A percentile compares a stretch with the other conserved stretches of the same genome.
Evolutionary conservation across 306 rosid species (phyloP).

Genomic region (Vigna reflexopilosa): DNA sequence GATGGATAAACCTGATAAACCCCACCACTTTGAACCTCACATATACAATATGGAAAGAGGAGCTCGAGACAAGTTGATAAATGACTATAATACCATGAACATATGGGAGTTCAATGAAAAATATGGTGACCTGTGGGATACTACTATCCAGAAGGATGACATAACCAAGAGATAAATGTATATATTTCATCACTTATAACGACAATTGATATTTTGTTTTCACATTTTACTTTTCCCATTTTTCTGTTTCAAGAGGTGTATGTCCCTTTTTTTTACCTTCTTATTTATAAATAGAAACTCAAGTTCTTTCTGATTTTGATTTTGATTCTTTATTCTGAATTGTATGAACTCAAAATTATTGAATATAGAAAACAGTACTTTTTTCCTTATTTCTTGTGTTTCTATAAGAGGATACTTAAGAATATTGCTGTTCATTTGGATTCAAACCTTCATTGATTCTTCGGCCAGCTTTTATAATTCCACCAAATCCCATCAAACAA

Average conservation of each 20-base stretch:
- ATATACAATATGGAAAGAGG: slow-evolving; percentile 96
- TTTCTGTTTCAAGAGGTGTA: slow-evolving; percentile 20
- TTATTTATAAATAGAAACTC: neutral
- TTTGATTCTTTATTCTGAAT: too few relatives aligned
- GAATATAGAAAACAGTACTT: too few relatives aligned
- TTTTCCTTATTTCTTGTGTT: too few relatives aligned
- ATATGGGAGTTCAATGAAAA: slow-evolving; percentile 96
- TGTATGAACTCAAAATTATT: too few relatives aligned
- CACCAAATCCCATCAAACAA: neutral
- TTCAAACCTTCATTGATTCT: neutral
- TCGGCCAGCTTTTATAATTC: neutral
- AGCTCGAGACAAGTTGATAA: slow-evolving; percentile 88
- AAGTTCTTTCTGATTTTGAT: neutral
- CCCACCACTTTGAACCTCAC: slow-evolving; percentile 94
- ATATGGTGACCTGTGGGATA: slow-evolving; percentile 95
- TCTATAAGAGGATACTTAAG: too few relatives aligned
- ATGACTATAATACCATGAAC: slow-evolving; percentile 87
- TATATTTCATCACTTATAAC: neutral
- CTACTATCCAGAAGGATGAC: slow-evolving; percentile 75
- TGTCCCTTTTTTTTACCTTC: slow-evolving; percentile 15
- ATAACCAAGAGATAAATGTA: slow-evolving; percentile 57
- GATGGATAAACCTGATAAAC: slow-evolving; percentile 95
- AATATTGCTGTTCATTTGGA: neutral
- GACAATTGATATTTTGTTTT: neutral
- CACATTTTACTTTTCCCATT: neutral